Evolutionary conservation across 352 stramenopile species (phyloP), one percentile per base, ranked within the genome.

Genomic region (Pythium oligandrum): DNA sequence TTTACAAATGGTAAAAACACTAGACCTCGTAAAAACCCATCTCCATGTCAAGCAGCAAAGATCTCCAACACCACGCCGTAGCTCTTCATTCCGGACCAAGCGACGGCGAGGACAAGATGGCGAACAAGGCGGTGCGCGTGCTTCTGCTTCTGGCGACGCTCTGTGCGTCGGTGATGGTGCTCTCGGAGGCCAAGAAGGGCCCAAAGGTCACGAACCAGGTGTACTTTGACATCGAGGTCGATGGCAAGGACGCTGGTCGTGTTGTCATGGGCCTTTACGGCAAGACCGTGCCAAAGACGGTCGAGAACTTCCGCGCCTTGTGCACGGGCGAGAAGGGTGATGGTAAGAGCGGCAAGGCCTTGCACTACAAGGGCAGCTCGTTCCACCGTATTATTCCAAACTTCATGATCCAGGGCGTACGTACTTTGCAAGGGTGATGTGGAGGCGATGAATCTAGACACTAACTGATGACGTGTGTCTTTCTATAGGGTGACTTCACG

Each of bases 351-450:
- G 96, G 96, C 51, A 99, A 99, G 77, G 73, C 93, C 12, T 73
- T 99, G 26, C 93, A 98, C 75, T 99, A 97, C 81, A 98, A 99
- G 75, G 96, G 75, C 48, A 88, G 73, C 68, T 75, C 71, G 12
- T 99, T 99, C 76, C 97, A 99, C 84, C 84, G 96, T 56, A 94
- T 99, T 53, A 98, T 99, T 69, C 95, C 90, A 4, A 83, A 96
- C 65, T 97, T 96, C 51, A 97, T 96, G 90, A 68, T 87, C 54
- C 97, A 93, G 61, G 83, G 83, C 48, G 70, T 73, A 73, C 55
- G 68, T 78, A 3, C 10, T 35, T 30, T 8, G 26, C 34, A 12
- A 51, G 37, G 12, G 10, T 10, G 4, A 3, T n/a, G 26, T 45
- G 12, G 34, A 44, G 33, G 12, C 34, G 11, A 12, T 17, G 30